A percentile compares a stretch with the other conserved stretches of the same genome.
phyloP scores from a whole-genome alignment of 495 filamentous ascomycete species.

The Pseudoneurospora amorphoporcata region DNA sequence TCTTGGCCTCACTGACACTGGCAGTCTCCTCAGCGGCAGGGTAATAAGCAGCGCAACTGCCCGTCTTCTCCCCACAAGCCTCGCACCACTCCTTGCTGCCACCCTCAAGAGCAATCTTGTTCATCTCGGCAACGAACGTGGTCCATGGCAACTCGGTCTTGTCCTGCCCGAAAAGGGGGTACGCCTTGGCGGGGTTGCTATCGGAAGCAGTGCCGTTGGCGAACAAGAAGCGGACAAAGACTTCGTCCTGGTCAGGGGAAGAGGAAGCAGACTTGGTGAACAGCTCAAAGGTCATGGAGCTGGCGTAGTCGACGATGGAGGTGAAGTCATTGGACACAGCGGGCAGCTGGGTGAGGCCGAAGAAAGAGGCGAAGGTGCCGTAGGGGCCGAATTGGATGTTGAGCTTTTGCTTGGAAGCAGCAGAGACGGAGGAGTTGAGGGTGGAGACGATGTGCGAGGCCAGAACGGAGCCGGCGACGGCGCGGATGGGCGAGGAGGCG shows the following conservation, averaged over 20 bases:
- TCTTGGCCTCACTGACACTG: no score
- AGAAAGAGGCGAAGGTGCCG: constrained; percentile 63
- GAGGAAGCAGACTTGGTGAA: constrained; percentile 42
- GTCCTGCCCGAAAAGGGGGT: constrained; percentile 56
- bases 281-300: constrained; percentile 64
- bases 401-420: constrained; percentile 34
- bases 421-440: constrained; percentile 48
- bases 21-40: not conserved
- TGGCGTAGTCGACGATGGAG: constrained; percentile 58
- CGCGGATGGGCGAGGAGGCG: constrained; percentile 30
- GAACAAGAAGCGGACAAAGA: constrained; percentile 68
- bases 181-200: constrained; percentile 35
- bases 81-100: constrained; percentile 58
- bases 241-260: constrained; percentile 27
- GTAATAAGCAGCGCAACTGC: constrained; percentile 42
- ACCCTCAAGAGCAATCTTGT: constrained; percentile 45
- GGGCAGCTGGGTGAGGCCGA: constrained; percentile 55
- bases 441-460: constrained; percentile 55
- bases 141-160: constrained; percentile 46
- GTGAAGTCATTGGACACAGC: constrained; percentile 49
- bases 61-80: constrained; percentile 50
- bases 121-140: constrained; percentile 52
- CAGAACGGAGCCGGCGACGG: constrained; percentile 49
- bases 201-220: constrained; percentile 59
- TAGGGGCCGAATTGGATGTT: constrained; percentile 60